A percentile compares a stretch with the other conserved stretches of the same genome.
These are phyloP conservation scores for Pichia heedii DNA, from an alignment of 805 yeast genomes.

Conservation along the genomic window DNA sequence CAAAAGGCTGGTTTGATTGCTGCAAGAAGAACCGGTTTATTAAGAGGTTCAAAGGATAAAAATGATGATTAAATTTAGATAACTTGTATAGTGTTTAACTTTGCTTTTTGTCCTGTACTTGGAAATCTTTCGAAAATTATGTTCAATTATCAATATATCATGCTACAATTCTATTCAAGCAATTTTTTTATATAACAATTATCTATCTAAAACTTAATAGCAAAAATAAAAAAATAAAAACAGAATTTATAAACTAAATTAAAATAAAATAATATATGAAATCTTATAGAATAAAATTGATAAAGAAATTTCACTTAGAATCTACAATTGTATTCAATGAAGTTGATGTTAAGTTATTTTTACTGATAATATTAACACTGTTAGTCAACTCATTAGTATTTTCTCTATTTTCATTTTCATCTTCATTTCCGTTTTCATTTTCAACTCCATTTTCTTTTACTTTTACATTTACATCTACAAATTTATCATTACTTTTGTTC, in stretches of 20 bases:
- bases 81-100: constrained; percentile 6
- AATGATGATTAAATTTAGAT: constrained; percentile 24
- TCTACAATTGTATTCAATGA: not conserved
- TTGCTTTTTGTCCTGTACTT: constrained; percentile 9
- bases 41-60: constrained; percentile 93
- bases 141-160: too few species aligned
- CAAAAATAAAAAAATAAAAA: not conserved
- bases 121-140: constrained; percentile 6
- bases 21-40: constrained; percentile 99
- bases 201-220: not conserved
- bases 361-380: not conserved
- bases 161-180: too few species aligned
- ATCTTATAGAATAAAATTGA: too few species aligned
- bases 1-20: constrained; percentile 99
- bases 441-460: not conserved
- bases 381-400: too few species aligned
- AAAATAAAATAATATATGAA: too few species aligned
- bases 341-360: not conserved
- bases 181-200: too few species aligned
- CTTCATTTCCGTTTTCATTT: not conserved
- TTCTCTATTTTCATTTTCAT: not conserved
- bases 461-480: not conserved
- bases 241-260: not conserved
- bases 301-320: not conserved
- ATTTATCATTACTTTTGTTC: not conserved